Evolutionary conservation across 2,329 filamentous ascomycete genomes (phyloP).

Genomic region (Aspergillus transmontanensis): DNA sequence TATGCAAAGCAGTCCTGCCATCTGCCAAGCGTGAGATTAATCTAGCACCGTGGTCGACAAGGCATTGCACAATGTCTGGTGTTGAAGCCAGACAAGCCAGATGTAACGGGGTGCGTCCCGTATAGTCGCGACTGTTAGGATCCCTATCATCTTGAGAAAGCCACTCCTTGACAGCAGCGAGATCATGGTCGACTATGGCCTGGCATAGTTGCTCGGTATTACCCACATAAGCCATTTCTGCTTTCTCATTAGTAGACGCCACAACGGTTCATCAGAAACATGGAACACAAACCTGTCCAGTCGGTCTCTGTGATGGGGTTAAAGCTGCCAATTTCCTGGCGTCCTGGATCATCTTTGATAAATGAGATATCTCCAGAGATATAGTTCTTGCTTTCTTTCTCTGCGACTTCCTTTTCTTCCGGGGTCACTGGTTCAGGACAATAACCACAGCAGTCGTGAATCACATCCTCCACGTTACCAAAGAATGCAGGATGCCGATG

Average conservation of each 20-base stretch:
- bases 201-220: constrained; percentile 77
- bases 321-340: constrained; percentile 73
- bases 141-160: constrained; percentile 68
- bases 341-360: constrained; percentile 77
- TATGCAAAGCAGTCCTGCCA: constrained; percentile 78
- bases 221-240: constrained; percentile 85
- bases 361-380: constrained; percentile 74
- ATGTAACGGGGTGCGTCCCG: constrained; percentile 76
- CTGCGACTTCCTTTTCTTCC: constrained; percentile 70
- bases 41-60: constrained; percentile 73
- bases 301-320: constrained; percentile 79
- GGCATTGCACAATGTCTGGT: constrained; percentile 67
- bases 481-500: constrained; percentile 88
- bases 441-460: constrained; percentile 78
- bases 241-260: not conserved
- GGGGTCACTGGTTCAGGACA: constrained; percentile 71
- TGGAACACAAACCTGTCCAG: constrained; percentile 61
- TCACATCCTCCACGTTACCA: constrained; percentile 71
- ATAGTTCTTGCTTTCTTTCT: constrained; percentile 74
- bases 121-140: constrained; percentile 74
- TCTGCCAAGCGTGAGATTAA: constrained; percentile 75
- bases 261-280: not conserved
- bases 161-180: constrained; percentile 72
- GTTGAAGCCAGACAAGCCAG: constrained; percentile 71
- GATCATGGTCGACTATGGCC: constrained; percentile 74